These are phyloP conservation scores for Hymenoscyphus infarciens DNA, from an alignment of 2,329 filamentous ascomycete species.

Conservation along the genomic window DNA sequence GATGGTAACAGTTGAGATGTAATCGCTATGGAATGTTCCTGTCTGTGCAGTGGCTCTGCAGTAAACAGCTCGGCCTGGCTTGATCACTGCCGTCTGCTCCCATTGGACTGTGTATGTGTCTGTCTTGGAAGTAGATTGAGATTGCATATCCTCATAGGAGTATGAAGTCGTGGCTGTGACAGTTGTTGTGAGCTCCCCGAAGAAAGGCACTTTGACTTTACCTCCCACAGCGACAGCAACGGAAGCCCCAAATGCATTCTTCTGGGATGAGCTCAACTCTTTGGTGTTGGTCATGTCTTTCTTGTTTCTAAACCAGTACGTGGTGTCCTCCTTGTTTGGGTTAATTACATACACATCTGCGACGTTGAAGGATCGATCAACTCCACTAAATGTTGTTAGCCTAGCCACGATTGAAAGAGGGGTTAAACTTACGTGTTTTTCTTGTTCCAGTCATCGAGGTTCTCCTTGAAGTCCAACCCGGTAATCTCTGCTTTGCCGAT, in stretches of 20 bases:
- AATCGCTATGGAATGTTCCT: conserved; percentile 1
- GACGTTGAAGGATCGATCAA: not conserved
- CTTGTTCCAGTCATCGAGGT: conserved; percentile 8
- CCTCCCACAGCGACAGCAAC: not conserved
- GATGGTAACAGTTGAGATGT: not conserved
- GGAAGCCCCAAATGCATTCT: not conserved
- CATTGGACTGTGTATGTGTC: not conserved
- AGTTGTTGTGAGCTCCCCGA: not conserved
- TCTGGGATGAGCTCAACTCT: not conserved
- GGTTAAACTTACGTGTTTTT: conserved; percentile 5
- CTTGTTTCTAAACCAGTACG: conserved; percentile 1
- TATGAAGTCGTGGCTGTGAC: not conserved
- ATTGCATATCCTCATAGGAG: not conserved
- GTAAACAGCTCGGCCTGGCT: conserved; percentile 1
- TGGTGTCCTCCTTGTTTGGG: not conserved
- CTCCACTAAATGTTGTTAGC: not conserved
- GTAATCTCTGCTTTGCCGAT: conserved; percentile 6
- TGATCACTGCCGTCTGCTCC: not conserved
- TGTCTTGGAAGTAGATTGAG: not conserved
- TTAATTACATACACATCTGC: conserved; percentile 4
- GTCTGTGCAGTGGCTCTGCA: not conserved
- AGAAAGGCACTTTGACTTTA: not conserved
- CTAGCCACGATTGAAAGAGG: not conserved
- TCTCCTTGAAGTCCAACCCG: conserved; percentile 4
- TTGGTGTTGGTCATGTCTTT: not conserved